Evolutionary conservation across 2,329 filamentous ascomycete species (phyloP).

Genomic region (Teratosphaeria gauchensis): DNA sequence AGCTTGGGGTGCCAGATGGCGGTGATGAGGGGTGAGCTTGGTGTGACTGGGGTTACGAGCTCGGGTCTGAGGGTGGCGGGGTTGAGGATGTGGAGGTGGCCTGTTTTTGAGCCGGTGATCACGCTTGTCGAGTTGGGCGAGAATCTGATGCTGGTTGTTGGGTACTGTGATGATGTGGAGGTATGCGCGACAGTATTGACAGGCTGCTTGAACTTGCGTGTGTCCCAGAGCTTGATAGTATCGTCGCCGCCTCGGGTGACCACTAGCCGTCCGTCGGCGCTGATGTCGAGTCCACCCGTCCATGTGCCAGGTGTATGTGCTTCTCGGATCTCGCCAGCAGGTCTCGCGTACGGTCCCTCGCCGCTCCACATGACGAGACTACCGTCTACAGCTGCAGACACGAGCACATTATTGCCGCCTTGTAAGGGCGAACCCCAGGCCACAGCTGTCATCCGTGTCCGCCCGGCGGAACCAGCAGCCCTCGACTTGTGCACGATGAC

Average conservation of each 20-base stretch:
- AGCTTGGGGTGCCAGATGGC: slow-evolving; percentile 89
- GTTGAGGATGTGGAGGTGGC: slow-evolving; percentile 86
- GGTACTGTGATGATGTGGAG: slow-evolving; percentile 75
- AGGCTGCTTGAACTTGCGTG: slow-evolving; percentile 84
- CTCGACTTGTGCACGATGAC: slow-evolving; percentile 94
- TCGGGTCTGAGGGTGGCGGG: slow-evolving; percentile 81
- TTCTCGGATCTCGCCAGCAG: slow-evolving; percentile 70
- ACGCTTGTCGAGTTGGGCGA: slow-evolving; percentile 75
- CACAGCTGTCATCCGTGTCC: slow-evolving; percentile 88
- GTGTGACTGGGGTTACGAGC: slow-evolving; percentile 79
- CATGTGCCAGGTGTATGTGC: slow-evolving; percentile 77
- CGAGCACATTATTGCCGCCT: slow-evolving; percentile 68
- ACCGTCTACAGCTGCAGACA: slow-evolving; percentile 78
- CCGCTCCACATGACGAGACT: slow-evolving; percentile 87
- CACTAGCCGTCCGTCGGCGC: slow-evolving; percentile 78
- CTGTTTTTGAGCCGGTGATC: slow-evolving; percentile 77
- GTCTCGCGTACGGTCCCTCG: slow-evolving; percentile 74
- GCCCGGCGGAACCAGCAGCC: slow-evolving; percentile 75
- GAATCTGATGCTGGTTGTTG: slow-evolving; percentile 81
- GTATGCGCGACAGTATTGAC: slow-evolving; percentile 68
- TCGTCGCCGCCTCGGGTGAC: slow-evolving; percentile 87
- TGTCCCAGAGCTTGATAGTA: slow-evolving; percentile 93
- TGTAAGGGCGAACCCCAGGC: slow-evolving; percentile 71
- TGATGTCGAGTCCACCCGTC: slow-evolving; percentile 88
- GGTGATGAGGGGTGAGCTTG: slow-evolving; percentile 69